Evolutionary conservation across 1,139 yeast genomes (phyloP).

Genomic region (Nakaseomyces uthaithaninus): DNA sequence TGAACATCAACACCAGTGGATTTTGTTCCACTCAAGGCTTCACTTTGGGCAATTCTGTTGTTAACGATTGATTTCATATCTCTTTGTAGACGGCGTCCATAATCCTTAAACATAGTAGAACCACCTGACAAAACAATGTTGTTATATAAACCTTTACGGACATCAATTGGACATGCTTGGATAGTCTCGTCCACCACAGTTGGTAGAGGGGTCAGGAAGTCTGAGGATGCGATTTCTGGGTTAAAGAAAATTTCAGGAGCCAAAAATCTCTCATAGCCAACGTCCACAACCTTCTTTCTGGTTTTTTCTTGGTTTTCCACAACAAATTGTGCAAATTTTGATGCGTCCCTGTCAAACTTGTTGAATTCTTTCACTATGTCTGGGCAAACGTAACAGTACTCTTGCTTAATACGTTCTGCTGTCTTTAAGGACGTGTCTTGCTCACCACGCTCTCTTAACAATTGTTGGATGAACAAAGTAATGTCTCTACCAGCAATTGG

Average conservation of each 20-base stretch:
- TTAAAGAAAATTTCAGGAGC: slow-evolving; percentile 98
- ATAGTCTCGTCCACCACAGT: slow-evolving; percentile 90
- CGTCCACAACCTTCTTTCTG: slow-evolving; percentile 63
- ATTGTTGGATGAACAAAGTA: slow-evolving; percentile 83
- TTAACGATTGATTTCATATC: slow-evolving; percentile 83
- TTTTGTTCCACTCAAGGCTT: slow-evolving; percentile 69
- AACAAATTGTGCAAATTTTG: slow-evolving; percentile 84
- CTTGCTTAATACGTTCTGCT: slow-evolving; percentile 93
- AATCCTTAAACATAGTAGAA: slow-evolving; percentile 96
- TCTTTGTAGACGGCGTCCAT: slow-evolving; percentile 94
- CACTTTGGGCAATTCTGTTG: slow-evolving; percentile 79
- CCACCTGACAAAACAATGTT: slow-evolving; percentile 96
- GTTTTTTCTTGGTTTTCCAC: slow-evolving; percentile 77
- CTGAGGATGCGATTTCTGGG: slow-evolving; percentile 94
- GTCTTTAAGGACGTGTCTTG: slow-evolving; percentile 87
- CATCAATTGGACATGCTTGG: slow-evolving; percentile 94
- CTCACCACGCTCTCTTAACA: slow-evolving; percentile 95
- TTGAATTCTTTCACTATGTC: slow-evolving; percentile 94
- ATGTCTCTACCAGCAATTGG: slow-evolving; percentile 99
- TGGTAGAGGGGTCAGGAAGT: slow-evolving; percentile 92
- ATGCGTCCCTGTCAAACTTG: slow-evolving; percentile 90
- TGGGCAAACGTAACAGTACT: slow-evolving; percentile 94
- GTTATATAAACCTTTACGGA: slow-evolving; percentile 89
- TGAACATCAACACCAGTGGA: slow-evolving; percentile 95
- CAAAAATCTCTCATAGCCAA: slow-evolving; percentile 92